Base-by-base conservation (phyloP, 495 filamentous ascomycete genomes). In the Daldinia childiae region DNA sequence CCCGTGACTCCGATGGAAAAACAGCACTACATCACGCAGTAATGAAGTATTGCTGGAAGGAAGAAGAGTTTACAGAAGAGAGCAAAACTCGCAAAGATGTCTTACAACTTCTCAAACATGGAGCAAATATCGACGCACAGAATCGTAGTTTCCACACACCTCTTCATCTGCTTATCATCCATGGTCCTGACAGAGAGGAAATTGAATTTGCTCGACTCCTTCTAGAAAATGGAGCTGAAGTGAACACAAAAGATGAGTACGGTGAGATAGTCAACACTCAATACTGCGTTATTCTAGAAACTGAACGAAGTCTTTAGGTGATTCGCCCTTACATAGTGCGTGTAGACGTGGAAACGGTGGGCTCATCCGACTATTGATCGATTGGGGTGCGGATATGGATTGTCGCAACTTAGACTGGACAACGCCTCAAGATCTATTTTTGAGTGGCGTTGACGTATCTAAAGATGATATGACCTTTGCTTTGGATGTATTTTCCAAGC, bases 371-470 rank as follows among this genome's bases (percentile, higher is more conserved):
- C 43, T 48, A 19, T 3, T 48, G 9, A 12, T 48, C 43, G 43
- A 48, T 48, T 48, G 43, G 43, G 43, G 43, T 11, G 43, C 43
- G 24, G 43, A 48, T 24, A 48, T 48, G 43, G 43, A 48, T 48
- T 48, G 43, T 24, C 43, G 43, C 9, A 48, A 48, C 43, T 24
- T 48, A 4, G 43, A 48, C 17, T 48, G 43, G 43, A 48, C 43
- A 3, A 48, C 43, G 5, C 43, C 43, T 3, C 43, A 48, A 21
- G 43, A 48, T 48, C 43, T 48, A 5, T 48, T 48, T 19, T 48
- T 48, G 17, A 24, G 43, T 48, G 24, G 43, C 5, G 43, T 24
- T 11, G 19, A 48, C 0, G 21, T 48, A 21, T 12, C 43, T 19
- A 9, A 48, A 48, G 19, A 24, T 11, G 43, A 48, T 48, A 48